Percentiles rank a stretch among this genome's conserved stretches.
These are phyloP conservation scores for Chaetothyriales sp. DNA, from an alignment of 2,329 filamentous ascomycete genomes.

Conservation along the genomic window DNA sequence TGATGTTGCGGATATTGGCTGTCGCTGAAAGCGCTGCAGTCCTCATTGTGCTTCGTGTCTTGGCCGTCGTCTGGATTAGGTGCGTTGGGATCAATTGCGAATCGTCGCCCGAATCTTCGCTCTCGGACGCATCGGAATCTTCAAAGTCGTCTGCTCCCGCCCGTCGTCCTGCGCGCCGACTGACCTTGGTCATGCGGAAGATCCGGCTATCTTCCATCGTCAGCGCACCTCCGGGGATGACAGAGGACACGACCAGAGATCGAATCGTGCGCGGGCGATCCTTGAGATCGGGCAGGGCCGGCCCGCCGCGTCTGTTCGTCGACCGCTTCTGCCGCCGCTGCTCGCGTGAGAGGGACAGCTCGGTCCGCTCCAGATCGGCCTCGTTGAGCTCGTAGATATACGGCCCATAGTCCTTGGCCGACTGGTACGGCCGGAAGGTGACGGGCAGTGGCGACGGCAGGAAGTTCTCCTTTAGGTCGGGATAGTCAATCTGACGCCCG, in stretches of 20 bases:
- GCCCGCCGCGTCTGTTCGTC: constrained; percentile 82
- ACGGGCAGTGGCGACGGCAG: constrained; percentile 68
- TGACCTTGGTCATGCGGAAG: constrained; percentile 61
- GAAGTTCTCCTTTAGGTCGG: constrained; percentile 75
- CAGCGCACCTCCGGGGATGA: constrained; percentile 72
- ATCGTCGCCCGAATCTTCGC: constrained; percentile 63
- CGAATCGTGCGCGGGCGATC: constrained; percentile 87
- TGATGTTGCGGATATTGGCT: constrained; percentile 62
- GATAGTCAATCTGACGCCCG: constrained; percentile 80
- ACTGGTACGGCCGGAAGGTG: constrained; percentile 79
- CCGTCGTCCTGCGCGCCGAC: constrained; percentile 38
- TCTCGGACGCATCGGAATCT: constrained; percentile 83
- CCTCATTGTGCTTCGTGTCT: constrained; percentile 68
- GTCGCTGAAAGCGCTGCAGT: constrained; percentile 77
- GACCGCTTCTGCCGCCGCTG: constrained; percentile 90
- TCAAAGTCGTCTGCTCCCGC: constrained; percentile 48
- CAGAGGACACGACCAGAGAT: constrained; percentile 81
- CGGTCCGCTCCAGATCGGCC: constrained; percentile 74
- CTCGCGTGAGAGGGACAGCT: constrained; percentile 84
- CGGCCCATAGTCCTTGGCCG: constrained; percentile 85
- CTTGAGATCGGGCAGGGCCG: constrained; percentile 87
- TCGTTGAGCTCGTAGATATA: constrained; percentile 92
- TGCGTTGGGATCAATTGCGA: constrained; percentile 65
- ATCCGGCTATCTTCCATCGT: constrained; percentile 73
- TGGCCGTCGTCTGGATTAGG: constrained; percentile 59